A percentile compares a stretch with the other conserved stretches of the same genome.
phyloP scores from a whole-genome alignment of 768 basidiomycete species.

The Hericium coralloides region DNA sequence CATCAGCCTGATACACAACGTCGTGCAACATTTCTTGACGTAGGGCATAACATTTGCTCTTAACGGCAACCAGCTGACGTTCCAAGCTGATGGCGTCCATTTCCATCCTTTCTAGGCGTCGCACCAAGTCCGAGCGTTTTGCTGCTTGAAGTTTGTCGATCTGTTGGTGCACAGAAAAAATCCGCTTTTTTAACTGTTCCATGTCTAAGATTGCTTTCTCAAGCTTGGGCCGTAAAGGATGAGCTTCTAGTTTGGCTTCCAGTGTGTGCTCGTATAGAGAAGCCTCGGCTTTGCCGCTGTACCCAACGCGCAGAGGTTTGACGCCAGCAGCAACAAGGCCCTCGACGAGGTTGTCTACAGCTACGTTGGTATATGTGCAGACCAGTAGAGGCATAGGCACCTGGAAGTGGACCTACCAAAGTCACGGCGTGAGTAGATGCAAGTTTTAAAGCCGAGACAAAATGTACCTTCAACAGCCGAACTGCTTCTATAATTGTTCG shows the following conservation, averaged over 20 bases:
- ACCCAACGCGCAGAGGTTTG: conserved; percentile 72
- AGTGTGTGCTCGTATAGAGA: conserved; percentile 51
- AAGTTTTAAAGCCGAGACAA: not conserved
- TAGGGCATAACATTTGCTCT: conserved; percentile 40
- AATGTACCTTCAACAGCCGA: conserved; percentile 61
- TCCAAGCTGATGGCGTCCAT: conserved; percentile 18
- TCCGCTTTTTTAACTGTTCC: conserved; percentile 20
- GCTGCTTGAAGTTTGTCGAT: conserved; percentile 11
- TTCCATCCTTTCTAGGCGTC: conserved; percentile 23
- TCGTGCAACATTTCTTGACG: conserved; percentile 58
- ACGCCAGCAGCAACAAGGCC: conserved; percentile 54
- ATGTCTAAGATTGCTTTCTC: conserved; percentile 33
- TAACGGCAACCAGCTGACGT: conserved; percentile 24
- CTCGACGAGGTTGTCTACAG: conserved; percentile 85
- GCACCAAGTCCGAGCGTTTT: not conserved
- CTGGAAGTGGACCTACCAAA: conserved; percentile 58
- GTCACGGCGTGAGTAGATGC: not conserved
- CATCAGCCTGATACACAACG: conserved; percentile 58
- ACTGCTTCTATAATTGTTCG: conserved; percentile 84
- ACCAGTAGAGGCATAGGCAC: conserved; percentile 80
- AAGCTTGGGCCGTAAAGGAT: conserved; percentile 42
- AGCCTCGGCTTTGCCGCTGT: conserved; percentile 46
- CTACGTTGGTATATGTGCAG: conserved; percentile 91
- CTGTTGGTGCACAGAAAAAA: conserved; percentile 19
- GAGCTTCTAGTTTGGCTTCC: conserved; percentile 51